These are phyloP conservation scores for Tilletia indica DNA, from an alignment of 1,284 basidiomycete genomes.

Conservation along the genomic window DNA sequence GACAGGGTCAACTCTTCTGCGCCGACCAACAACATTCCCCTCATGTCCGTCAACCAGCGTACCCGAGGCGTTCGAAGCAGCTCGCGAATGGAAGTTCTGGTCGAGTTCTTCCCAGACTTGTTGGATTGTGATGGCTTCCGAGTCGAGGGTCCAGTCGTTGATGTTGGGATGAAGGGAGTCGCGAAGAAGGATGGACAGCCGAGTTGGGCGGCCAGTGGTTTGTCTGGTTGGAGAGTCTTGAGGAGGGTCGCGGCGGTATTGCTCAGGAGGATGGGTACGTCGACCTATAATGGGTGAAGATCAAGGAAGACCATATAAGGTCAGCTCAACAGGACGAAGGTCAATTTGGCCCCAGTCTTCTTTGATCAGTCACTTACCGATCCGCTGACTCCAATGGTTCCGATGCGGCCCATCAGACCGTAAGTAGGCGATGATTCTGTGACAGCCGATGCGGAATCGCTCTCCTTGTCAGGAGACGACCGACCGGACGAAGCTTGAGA, in stretches of 20 bases:
- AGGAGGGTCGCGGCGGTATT: neutral
- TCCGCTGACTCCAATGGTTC: slow-evolving; percentile 6
- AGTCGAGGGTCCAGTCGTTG: slow-evolving; percentile 9
- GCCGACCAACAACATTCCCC: no score
- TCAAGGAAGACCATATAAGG: no score
- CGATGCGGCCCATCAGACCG: slow-evolving; percentile 6
- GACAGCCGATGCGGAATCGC: neutral
- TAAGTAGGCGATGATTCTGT: neutral
- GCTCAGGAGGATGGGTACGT: slow-evolving; percentile 13
- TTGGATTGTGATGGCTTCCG: neutral
- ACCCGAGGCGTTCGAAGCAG: neutral
- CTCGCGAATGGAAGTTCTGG: neutral
- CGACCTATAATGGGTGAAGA: neutral
- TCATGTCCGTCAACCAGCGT: no score
- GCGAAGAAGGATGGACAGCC: slow-evolving; percentile 16
- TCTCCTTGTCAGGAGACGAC: neutral
- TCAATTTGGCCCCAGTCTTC: no score
- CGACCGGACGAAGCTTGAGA: neutral
- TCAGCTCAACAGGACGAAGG: no score
- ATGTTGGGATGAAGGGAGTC: slow-evolving; percentile 1
- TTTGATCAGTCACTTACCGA: neutral
- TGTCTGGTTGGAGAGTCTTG: neutral
- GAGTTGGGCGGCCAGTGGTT: neutral
- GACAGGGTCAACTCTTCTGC: no score
- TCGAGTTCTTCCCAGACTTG: neutral